Evolutionary conservation across 2,329 filamentous ascomycete genomes (phyloP), one percentile per base, ranked within the genome.

Genomic region (Lecanosticta acicola): DNA sequence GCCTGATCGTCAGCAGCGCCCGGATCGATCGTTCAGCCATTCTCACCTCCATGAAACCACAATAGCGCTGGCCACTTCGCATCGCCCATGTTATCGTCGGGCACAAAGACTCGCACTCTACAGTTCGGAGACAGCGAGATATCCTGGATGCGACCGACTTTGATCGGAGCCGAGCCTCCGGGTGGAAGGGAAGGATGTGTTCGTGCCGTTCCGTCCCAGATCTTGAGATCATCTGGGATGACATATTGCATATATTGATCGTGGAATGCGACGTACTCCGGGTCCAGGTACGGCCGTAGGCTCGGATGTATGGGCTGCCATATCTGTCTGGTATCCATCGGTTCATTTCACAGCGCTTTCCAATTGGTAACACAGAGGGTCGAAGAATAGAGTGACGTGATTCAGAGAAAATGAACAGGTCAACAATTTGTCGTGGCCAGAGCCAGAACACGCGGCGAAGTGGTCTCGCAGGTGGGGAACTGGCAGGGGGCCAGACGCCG

Each of bases 191-290:
- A 48, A 11, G 49, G 32, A 14, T 45, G 44, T 20, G 46, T 46
- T 35, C 48, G 38, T 10, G 48, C 51, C 19, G 50, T 41, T 18
- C 43, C 45, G 42, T 51, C 45, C 53, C 53, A 53, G 32, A 26
- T 14, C 29, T 49, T 49, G 21, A 43, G 35, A 14, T 55, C 48
- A 29, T 53, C 48, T 16, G 53, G 53, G 9, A 48, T 32, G 14
- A 55, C 21, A 39, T 49, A 53, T 38, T 53, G 50, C 42, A 53
- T 46, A 35, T 44, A 46, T 19, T 21, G 44, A 14, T 55, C 53
- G 32, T 55, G 50, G 38, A 50, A 55, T 19, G 41, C 41, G 18
- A 53, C 50, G 42, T 55, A 55, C 39, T 55, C 50, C 13, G 50
- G 50, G 32, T 55, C 53, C 16, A 55, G 24, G 7, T 49, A 39